Base-by-base conservation (phyloP, 805 yeast genomes). In the Tetrapisispora phaffii region DNA sequence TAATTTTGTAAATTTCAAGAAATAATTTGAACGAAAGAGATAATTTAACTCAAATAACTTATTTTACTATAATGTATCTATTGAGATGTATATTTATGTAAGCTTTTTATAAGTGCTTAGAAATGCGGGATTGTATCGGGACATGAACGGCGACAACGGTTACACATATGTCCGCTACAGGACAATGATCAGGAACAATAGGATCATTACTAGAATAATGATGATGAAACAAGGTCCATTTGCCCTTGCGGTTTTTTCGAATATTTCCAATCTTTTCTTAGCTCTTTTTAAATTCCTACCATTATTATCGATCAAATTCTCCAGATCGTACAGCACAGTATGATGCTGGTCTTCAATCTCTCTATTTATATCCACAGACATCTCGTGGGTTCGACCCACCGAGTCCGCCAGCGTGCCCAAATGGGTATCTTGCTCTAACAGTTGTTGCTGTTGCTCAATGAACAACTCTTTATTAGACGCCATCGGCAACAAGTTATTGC, bases 171-270 rank as follows among this genome's bases (percentile, higher is more conserved):
- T 7, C 12, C 17, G 4, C 16, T 35, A 42, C 17, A 42, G n/a
- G 6, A 42, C 40, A 7, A 42, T 42, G 3, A 42, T 16, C 23
- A 42, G 17, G 13, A 77, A 54, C 4, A 76, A 52, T 41, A 77
- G 53, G 19, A 76, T 62, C n/a, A 75, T 35, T 2, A 69, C 52
- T 44, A 77, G 56, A 2, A 69, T 60, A 1, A 72, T 50, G 9
- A 77, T 77, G 0, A 72, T 67, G 28, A 68, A 52, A 70, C 80
- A 75, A 29, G 72, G 74, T 0, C 75, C 75, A 50, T 73, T 72
- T 45, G 72, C 74, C 39, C 65, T 67, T 15, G 76, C 64, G 24
- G 65, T 67, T 16, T 60, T 60, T 31, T 66, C 66, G 43, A 74
- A 73, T 24, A 57, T 58, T 7, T 55, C 59, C 40, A 77, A 52